These are phyloP conservation scores for Barbarea vulgaris DNA, from an alignment of 345 rosid species.

Conservation along the genomic window DNA sequence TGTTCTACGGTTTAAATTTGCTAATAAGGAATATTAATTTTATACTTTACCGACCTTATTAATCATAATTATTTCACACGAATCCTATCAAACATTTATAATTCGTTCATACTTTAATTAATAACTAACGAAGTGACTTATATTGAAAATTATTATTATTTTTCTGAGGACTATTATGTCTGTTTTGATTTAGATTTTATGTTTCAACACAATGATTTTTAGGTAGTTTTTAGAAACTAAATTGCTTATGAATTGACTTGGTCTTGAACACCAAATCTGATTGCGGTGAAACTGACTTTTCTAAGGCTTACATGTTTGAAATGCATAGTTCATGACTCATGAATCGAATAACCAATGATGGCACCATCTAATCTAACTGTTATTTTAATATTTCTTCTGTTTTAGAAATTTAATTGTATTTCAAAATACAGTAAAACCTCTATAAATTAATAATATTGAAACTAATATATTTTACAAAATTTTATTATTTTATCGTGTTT, in stretches of 20 bases:
- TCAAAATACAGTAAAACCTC: no score
- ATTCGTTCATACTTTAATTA: not conserved
- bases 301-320: constrained; percentile 2
- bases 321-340: not conserved
- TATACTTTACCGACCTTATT: not conserved
- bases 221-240: not conserved
- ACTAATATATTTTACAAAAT: no score
- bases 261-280: not conserved
- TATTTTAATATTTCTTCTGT: no score
- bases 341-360: constrained; percentile 12
- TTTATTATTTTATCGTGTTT: no score
- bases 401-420: no score
- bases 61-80: not conserved
- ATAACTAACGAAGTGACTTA: not conserved
- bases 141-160: not conserved
- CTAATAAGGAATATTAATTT: not conserved
- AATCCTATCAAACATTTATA: constrained; percentile 15
- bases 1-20: constrained; percentile 5
- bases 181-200: not conserved
- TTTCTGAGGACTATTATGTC: not conserved
- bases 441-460: no score
- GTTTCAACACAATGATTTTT: not conserved
- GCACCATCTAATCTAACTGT: constrained; percentile 12
- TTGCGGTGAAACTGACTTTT: not conserved
- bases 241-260: not conserved